These are phyloP conservation scores for Ehretia macrophylla DNA, from an alignment of 257 asterid species.

Conservation along the genomic window DNA sequence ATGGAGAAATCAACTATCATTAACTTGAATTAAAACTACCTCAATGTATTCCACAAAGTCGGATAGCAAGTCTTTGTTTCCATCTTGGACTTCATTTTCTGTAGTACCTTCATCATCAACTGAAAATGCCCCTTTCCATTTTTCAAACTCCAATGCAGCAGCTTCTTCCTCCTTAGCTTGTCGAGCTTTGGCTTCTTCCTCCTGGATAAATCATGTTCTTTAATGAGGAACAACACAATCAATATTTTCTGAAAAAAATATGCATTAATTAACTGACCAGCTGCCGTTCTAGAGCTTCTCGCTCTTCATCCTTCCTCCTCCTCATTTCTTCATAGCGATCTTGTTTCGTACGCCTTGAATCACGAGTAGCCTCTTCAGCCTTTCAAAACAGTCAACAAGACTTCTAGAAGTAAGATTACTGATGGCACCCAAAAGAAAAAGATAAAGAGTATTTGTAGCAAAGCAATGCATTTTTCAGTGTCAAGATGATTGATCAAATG, in stretches of 20 bases:
- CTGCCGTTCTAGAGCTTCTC: conserved; percentile 83
- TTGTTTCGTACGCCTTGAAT: conserved; percentile 75
- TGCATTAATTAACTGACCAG: conserved; percentile 49
- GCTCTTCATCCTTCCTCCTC: conserved; percentile 94
- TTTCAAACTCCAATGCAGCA: conserved; percentile 86
- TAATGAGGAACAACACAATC: not conserved
- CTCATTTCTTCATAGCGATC: conserved; percentile 89
- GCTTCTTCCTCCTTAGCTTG: conserved; percentile 93
- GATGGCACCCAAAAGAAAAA: not conserved
- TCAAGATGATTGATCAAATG: too few species aligned
- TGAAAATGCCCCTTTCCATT: conserved; percentile 94
- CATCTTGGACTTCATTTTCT: conserved; percentile 81
- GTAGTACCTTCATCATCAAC: conserved; percentile 97
- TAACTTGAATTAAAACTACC: conserved; percentile 33
- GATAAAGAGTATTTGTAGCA: not conserved
- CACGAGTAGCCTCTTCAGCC: conserved; percentile 83
- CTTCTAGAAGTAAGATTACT: conserved; percentile 17
- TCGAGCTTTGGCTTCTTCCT: conserved; percentile 88
- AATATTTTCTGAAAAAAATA: not conserved
- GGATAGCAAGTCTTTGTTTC: conserved; percentile 70
- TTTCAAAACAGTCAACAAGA: conserved; percentile 26
- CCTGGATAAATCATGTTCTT: conserved; percentile 42
- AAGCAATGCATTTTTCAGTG: not conserved
- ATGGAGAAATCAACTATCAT: not conserved
- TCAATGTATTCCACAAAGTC: conserved; percentile 94